A percentile compares a stretch with the other conserved stretches of the same genome.
phyloP scores from a whole-genome alignment of 345 rosid species.

The Carallia pectinifolia region DNA sequence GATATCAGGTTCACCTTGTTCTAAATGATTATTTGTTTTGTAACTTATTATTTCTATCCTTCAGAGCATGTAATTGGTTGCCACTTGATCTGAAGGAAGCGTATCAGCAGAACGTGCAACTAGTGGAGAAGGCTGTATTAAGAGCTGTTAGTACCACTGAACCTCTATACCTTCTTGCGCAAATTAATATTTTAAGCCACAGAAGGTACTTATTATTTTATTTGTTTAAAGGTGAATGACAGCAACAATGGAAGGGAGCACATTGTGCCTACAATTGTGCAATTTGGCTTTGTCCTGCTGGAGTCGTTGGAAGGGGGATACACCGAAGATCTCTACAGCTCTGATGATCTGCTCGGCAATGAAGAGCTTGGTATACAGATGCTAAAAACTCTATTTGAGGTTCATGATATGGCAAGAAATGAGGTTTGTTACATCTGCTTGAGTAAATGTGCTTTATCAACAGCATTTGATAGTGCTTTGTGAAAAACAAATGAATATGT shows the following conservation, averaged over 20 bases:
- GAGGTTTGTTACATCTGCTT: conserved; percentile 48
- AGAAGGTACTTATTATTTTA: neutral
- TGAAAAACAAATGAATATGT: too few species aligned
- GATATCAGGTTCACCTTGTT: too few species aligned
- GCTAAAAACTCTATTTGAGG: conserved; percentile 66
- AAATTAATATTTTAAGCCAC: neutral
- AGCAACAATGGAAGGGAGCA: conserved; percentile 79
- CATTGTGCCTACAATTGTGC: conserved; percentile 65
- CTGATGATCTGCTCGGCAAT: conserved; percentile 50
- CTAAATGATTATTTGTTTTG: conserved; percentile 8
- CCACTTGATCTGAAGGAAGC: conserved; percentile 56
- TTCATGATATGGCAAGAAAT: conserved; percentile 80
- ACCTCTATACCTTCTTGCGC: conserved; percentile 4
- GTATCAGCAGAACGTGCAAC: conserved; percentile 43
- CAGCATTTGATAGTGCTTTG: too few species aligned
- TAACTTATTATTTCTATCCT: conserved; percentile 13
- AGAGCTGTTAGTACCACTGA: conserved; percentile 57
- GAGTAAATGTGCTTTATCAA: neutral
- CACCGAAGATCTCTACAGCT: conserved; percentile 28
- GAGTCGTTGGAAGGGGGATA: conserved; percentile 59
- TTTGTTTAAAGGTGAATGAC: conserved; percentile 58
- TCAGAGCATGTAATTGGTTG: conserved; percentile 75
- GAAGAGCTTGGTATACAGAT: conserved; percentile 72
- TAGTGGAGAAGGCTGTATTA: conserved; percentile 59
- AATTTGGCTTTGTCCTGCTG: conserved; percentile 64